Evolutionary conservation across 108 stramenopile genomes (phyloP).

Genomic region (Nannochloropsis salina): DNA sequence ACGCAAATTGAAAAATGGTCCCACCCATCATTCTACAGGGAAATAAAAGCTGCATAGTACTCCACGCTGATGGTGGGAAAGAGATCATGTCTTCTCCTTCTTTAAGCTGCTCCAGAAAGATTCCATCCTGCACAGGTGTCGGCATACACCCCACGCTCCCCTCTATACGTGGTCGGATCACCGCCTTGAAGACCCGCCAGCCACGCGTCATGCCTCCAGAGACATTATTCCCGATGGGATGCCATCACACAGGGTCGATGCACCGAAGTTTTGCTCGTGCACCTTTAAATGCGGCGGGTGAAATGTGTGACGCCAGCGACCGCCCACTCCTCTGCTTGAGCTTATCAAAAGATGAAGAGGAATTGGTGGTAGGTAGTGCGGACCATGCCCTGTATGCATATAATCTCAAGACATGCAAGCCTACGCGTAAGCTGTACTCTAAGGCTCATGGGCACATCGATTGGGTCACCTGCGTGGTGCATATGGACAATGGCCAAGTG

Average conservation of each 20-base stretch:
- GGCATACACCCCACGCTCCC: background rate
- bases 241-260: background rate
- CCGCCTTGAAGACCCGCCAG: background rate
- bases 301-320: slow-evolving; percentile 1
- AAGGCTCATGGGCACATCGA: slow-evolving; percentile 24
- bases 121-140: background rate
- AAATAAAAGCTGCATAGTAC: no score
- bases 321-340: slow-evolving; percentile 9
- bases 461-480: slow-evolving; percentile 23
- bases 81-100: no score
- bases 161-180: background rate
- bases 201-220: background rate
- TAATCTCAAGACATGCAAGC: background rate
- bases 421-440: slow-evolving; percentile 8
- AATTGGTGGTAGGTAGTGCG: background rate
- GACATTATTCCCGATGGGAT: background rate
- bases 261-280: background rate
- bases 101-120: no score
- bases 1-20: no score
- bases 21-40: no score
- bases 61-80: no score
- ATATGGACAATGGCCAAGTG: slow-evolving; percentile 1
- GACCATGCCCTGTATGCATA: slow-evolving; percentile 24
- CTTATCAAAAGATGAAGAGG: background rate
- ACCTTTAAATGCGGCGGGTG: slow-evolving; percentile 11